Percentiles rank a stretch among this genome's conserved stretches.
Evolutionary conservation across 192 early-diverging fungal species (phyloP).

Genomic region (Coemansia sp.): DNA sequence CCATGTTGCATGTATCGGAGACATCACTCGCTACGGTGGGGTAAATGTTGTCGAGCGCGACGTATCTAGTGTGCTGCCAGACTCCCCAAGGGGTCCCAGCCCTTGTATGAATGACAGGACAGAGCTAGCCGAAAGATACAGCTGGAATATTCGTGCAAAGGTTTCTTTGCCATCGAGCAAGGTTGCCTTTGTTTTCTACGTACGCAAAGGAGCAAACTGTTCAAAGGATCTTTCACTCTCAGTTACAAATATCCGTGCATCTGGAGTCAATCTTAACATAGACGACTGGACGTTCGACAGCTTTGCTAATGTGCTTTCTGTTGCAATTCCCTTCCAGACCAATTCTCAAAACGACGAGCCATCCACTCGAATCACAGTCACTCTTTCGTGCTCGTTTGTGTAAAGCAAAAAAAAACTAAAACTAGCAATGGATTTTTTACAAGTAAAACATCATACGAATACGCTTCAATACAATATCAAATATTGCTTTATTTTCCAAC

Average conservation of each 20-base stretch:
- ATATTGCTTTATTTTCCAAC: background rate
- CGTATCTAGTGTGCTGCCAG: slow-evolving; percentile 28
- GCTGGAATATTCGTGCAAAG: slow-evolving; percentile 33
- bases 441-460: background rate
- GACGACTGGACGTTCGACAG: slow-evolving; percentile 11
- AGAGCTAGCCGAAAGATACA: background rate
- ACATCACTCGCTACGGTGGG: slow-evolving; percentile 20
- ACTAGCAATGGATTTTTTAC: background rate
- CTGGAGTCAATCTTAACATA: slow-evolving; percentile 4
- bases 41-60: slow-evolving; percentile 18
- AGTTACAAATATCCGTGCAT: slow-evolving; percentile 18
- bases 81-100: background rate
- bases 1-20: slow-evolving; percentile 35
- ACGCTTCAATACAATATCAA: background rate
- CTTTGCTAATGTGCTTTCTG: slow-evolving; percentile 6
- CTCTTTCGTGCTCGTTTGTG: background rate
- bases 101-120: background rate
- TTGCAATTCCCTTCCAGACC: background rate
- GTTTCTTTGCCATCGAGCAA: slow-evolving; percentile 1
- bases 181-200: slow-evolving; percentile 16
- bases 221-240: slow-evolving; percentile 1
- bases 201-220: slow-evolving; percentile 2
- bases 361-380: background rate
- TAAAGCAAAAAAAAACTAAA: background rate
- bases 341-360: background rate